Percentiles rank a stretch among this genome's conserved stretches.
Evolutionary conservation across 306 rosid species (phyloP).

Genomic region (Gynostemma pentaphyllum): DNA sequence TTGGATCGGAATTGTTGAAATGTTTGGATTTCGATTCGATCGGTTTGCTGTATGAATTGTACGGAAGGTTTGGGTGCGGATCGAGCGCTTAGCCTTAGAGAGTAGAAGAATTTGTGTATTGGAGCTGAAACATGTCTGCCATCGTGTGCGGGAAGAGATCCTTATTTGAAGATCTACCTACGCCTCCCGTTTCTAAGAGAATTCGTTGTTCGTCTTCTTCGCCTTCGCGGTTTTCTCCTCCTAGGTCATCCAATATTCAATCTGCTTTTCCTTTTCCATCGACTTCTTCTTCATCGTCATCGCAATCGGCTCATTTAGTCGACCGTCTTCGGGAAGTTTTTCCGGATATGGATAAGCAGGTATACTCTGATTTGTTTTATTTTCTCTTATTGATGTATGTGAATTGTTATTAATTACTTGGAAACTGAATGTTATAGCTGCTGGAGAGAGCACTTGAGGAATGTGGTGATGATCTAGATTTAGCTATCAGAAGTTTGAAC

Average conservation of each 20-base stretch:
- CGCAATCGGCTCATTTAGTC: conserved; percentile 25
- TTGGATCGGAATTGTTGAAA: background rate
- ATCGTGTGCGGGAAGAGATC: conserved; percentile 96
- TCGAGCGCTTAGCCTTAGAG: conserved; percentile 19
- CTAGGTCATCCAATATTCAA: conserved; percentile 15
- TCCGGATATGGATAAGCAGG: conserved; percentile 81
- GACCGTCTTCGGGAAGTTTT: conserved; percentile 44
- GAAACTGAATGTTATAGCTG: conserved; percentile 24
- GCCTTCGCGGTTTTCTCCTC: conserved; percentile 40
- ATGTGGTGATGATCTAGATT: conserved; percentile 64
- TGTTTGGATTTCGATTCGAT: conserved; percentile 10
- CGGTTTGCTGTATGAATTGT: conserved; percentile 40
- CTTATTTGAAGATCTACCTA: conserved; percentile 56
- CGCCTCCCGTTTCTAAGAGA: conserved; percentile 53
- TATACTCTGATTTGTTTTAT: conserved; percentile 4
- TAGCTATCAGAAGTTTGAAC: conserved; percentile 62
- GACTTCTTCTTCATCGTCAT: conserved; percentile 12
- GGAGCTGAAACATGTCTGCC: conserved; percentile 86
- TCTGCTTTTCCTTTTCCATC: conserved; percentile 19
- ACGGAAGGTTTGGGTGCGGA: conserved; percentile 10
- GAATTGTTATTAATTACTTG: background rate
- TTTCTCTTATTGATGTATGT: background rate
- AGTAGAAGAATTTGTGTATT: conserved; percentile 33
- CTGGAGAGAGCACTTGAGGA: conserved; percentile 65
- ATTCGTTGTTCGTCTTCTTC: conserved; percentile 55